Base-by-base conservation (phyloP, 768 basidiomycete species). In the Pluteus cervinus region DNA sequence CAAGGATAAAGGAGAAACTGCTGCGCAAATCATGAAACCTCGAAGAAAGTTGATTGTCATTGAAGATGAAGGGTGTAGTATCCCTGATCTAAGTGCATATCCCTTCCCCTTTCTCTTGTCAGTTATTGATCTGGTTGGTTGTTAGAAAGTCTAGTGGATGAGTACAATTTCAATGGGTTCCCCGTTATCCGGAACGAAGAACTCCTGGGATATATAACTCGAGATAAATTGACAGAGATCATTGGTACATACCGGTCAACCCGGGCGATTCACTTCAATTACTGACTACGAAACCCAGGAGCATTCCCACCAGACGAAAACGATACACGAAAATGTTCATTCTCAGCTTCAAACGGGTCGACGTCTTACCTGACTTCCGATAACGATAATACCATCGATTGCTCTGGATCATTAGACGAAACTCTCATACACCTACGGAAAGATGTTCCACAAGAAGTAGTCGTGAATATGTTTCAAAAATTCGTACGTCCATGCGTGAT, bases 401-500 rank as follows among this genome's bases (percentile, higher is more conserved):
- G 71, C 31, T 64, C 65, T 3, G 46, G 46, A 15, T 52, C 65
- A 20, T 52, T 72, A 9, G 69, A 73, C 47, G 63, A 73, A 29
- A 68, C 77, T 0, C 59, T 79, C 1, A 62, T 84, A 33, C 76
- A 81, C 42, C 62, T 86, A 38, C 67, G 79, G 24, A 76, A 80
- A 51, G 79, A 81, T 44, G 76, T 81, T 9, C 80, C 83, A 2
- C 69, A 78, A 51, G 81, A 85, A 45, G 61, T 82, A 7, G 78
- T 84, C 10, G 81, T 84, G 18, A 73, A 65, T 48, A 80, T 81
- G 73, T 84, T 84, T 62, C 82, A 82, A 55, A 82, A 78, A 60
- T 56, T 86, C 54, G 83, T 79, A 38, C 30, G 52, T 57, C 24
- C 25, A 36, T 29, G 12, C 17, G 12, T 23, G 11, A 29, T 3